Evolutionary conservation across 2,329 filamentous ascomycete genomes (phyloP), one percentile per base, ranked within the genome.

Genomic region (Penicillium brevicompactum): DNA sequence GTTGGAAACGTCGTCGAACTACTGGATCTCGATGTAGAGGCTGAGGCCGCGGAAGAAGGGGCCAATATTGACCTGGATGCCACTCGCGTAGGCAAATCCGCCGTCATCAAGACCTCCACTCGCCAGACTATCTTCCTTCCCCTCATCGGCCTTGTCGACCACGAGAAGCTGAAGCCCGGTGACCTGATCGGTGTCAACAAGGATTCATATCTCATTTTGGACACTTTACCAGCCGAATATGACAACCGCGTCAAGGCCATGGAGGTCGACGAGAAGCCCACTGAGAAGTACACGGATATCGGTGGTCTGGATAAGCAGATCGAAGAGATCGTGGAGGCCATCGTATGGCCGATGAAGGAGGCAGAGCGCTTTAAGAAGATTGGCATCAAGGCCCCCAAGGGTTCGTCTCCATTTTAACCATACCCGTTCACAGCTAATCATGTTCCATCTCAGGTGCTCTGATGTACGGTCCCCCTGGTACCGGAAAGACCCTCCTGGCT

Each of bases 281-380:
- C 92, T 38, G 94, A 99, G 78, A 96, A 97, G 79, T 99, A 99
- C 80, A 94, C 88, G 51, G 94, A 99, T 79, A 95, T 99, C 13
- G 94, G 94, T 78, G 94, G 94, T 49, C 77, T 99, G 68, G 92
- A 97, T 78, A 99, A 99, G 80, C 94, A 99, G 81, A 99, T 99
- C 71, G 93, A 97, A 75, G 95, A 99, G 79, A 84, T 99, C 51
- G 92, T 99, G 8, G 94, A 99, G 80, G 94, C 94, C 53, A 94
- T 99, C 47, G 94, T 99, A 30, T 97, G 93, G 93, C 94, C 94
- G 2, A 99, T 99, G 94, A 97, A 97, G 84, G 93, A 99, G 79
- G 92, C 94, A 1, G 95, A 99, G 67, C 86, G 93, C 18, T 99
- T 99, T 82, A 97, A 97, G 84, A 97, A 97, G 84, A 97, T 99